phyloP scores from a whole-genome alignment of 352 stramenopile genomes.

The Pythium aquatile region DNA sequence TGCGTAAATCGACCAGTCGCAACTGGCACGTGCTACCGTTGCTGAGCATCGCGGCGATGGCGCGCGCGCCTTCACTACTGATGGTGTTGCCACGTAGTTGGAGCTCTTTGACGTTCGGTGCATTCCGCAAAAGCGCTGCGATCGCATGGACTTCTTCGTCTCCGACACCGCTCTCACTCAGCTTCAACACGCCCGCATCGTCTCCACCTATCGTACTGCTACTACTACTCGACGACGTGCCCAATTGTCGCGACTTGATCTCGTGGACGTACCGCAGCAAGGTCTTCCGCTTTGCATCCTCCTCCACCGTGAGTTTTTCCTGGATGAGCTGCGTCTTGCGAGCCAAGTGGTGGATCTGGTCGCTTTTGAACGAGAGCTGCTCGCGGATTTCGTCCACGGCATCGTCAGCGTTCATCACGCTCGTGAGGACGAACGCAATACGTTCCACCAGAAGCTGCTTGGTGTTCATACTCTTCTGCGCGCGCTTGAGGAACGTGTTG shows the following conservation, averaged over 20 bases:
- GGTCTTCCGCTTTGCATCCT: slow-evolving; percentile 95
- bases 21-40: slow-evolving; percentile 65
- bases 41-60: slow-evolving; percentile 90
- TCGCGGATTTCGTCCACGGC: slow-evolving; percentile 45
- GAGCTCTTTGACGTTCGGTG: slow-evolving; percentile 90
- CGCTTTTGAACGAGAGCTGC: slow-evolving; percentile 53
- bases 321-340: slow-evolving; percentile 78
- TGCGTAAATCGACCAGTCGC: slow-evolving; percentile 87
- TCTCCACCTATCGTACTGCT: slow-evolving; percentile 16
- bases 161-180: slow-evolving; percentile 89
- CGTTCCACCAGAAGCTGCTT: slow-evolving; percentile 92
- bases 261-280: slow-evolving; percentile 94
- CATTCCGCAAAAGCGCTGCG: slow-evolving; percentile 89
- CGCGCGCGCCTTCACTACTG: slow-evolving; percentile 89
- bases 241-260: slow-evolving; percentile 74
- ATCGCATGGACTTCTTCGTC: slow-evolving; percentile 97
- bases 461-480: slow-evolving; percentile 91
- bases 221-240: slow-evolving; percentile 22
- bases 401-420: slow-evolving; percentile 78
- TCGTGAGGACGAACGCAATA: slow-evolving; percentile 79
- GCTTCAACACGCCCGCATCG: slow-evolving; percentile 50
- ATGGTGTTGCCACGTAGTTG: slow-evolving; percentile 92
- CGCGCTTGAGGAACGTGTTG: slow-evolving; percentile 93
- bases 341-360: slow-evolving; percentile 80
- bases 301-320: slow-evolving; percentile 84